Evolutionary conservation across 2,329 filamentous ascomycete genomes (phyloP).

Genomic region (Aphanocladium album): DNA sequence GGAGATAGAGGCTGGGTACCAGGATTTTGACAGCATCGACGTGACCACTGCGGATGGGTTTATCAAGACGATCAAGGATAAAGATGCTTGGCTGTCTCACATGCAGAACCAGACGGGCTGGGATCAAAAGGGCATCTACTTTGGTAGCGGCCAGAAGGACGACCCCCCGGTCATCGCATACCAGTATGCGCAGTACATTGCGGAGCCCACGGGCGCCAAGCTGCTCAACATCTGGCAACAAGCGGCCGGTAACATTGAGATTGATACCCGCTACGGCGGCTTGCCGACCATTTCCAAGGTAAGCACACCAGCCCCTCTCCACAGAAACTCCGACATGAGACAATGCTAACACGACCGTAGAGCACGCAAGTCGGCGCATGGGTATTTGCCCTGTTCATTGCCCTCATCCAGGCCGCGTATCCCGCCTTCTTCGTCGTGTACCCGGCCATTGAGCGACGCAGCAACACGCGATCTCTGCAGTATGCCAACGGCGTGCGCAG

Average conservation of each 20-base stretch:
- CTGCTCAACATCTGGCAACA: slow-evolving; percentile 20
- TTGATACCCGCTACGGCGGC: slow-evolving; percentile 54
- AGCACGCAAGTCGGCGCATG: slow-evolving; percentile 53
- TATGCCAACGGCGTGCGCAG: slow-evolving; percentile 82
- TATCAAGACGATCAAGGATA: slow-evolving; percentile 12
- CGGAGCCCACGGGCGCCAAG: slow-evolving; percentile 1
- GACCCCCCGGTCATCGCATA: slow-evolving; percentile 17
- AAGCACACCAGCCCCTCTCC: background rate
- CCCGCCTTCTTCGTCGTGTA: slow-evolving; percentile 69
- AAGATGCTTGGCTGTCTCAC: slow-evolving; percentile 11
- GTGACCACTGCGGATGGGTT: background rate
- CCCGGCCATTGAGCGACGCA: slow-evolving; percentile 69
- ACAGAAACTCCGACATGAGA: background rate
- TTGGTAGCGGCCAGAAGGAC: background rate
- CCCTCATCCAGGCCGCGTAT: slow-evolving; percentile 64
- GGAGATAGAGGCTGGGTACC: slow-evolving; percentile 13
- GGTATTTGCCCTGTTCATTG: slow-evolving; percentile 60
- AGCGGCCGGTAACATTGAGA: slow-evolving; percentile 22
- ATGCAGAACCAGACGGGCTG: slow-evolving; percentile 8
- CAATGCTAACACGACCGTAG: slow-evolving; percentile 31
- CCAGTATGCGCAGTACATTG: slow-evolving; percentile 4
- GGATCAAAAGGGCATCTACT: slow-evolving; percentile 11
- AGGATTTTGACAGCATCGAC: slow-evolving; percentile 10
- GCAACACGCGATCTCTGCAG: slow-evolving; percentile 72
- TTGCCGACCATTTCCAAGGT: slow-evolving; percentile 51